phyloP scores from a whole-genome alignment of 257 asterid species.

The Rhazya stricta region DNA sequence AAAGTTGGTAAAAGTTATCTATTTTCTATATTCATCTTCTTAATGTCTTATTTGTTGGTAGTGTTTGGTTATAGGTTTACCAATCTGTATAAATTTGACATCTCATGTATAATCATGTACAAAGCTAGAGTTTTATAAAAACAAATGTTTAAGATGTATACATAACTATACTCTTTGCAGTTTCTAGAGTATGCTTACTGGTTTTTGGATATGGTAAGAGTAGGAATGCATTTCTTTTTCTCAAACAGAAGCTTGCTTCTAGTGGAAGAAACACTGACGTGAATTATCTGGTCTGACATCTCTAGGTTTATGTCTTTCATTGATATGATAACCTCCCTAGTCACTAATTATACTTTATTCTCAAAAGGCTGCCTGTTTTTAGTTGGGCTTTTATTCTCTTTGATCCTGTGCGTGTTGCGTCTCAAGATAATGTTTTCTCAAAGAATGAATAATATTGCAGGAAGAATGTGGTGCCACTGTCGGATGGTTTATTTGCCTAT shows the following conservation, averaged over 20 bases:
- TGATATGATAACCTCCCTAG: neutral
- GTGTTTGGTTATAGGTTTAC: neutral
- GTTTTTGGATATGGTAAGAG: neutral
- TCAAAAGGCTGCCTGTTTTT: neutral
- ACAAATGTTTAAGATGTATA: neutral
- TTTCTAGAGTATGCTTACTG: neutral
- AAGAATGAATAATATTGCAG: slow-evolving; percentile 38
- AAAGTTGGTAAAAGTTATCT: neutral
- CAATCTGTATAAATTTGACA: neutral
- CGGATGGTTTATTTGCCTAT: slow-evolving; percentile 98
- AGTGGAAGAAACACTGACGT: neutral
- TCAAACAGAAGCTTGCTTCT: neutral
- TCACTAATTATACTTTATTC: neutral
- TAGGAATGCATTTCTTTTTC: neutral
- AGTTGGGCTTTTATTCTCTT: neutral
- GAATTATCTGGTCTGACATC: neutral
- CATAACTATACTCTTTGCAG: neutral
- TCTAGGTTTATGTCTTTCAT: neutral
- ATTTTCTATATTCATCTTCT: neutral
- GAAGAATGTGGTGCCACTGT: slow-evolving; percentile 99
- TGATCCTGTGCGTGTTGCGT: neutral
- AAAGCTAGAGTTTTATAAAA: neutral
- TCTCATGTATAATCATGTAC: neutral
- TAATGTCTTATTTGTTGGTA: neutral
- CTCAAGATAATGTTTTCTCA: neutral